phyloP scores from a whole-genome alignment of 2,329 filamentous ascomycete species.

The Cercospora zeae-maydis region DNA sequence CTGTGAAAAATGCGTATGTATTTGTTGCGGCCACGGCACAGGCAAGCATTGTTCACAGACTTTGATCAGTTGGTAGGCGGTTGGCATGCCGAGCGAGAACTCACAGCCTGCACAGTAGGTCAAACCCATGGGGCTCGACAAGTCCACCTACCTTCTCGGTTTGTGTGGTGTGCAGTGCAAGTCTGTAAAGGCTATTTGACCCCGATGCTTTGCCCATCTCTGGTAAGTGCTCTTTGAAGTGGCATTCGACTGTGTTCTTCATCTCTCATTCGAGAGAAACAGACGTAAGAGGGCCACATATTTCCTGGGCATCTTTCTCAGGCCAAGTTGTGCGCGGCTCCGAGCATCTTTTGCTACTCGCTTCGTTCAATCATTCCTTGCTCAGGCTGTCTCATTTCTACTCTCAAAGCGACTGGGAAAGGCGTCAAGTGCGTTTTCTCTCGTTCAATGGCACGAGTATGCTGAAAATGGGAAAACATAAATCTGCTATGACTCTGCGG shows the following conservation, averaged over 20 bases:
- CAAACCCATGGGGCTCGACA: not conserved
- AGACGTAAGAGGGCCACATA: not conserved
- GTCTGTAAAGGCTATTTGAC: not conserved
- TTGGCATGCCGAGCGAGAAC: not conserved
- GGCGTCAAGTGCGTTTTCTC: not conserved
- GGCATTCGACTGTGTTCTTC: not conserved
- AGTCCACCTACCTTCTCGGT: not conserved
- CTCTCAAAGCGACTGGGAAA: not conserved
- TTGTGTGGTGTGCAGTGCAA: not conserved
- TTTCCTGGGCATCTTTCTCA: not conserved
- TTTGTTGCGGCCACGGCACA: not conserved
- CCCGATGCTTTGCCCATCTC: not conserved
- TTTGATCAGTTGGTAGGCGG: not conserved
- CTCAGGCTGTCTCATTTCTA: not conserved
- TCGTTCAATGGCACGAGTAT: conserved; percentile 1
- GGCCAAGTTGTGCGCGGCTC: not conserved
- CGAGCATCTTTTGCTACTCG: not conserved
- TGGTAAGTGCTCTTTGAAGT: not conserved
- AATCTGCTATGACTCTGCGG: not conserved
- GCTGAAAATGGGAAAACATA: not conserved
- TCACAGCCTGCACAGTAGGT: not conserved
- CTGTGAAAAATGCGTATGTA: not conserved
- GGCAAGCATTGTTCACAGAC: not conserved
- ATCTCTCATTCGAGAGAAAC: not conserved
- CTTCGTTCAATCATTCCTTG: not conserved